Evolutionary conservation across 257 asterid genomes (phyloP).

Genomic region (Solanum neorickii): DNA sequence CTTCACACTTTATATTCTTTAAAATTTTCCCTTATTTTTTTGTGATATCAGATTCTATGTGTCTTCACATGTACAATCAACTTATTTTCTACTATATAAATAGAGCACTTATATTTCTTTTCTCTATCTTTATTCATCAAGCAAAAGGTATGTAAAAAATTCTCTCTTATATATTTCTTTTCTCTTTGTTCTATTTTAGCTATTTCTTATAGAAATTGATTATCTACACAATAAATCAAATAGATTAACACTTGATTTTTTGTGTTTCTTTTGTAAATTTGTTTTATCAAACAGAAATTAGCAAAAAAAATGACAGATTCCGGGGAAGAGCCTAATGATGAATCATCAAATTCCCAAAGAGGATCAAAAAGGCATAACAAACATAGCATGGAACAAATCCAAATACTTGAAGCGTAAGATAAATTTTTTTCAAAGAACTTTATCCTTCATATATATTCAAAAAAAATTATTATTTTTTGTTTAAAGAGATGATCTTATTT

Average conservation of each 20-base stretch:
- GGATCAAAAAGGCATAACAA: background rate
- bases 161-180: background rate
- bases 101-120: background rate
- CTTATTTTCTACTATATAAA: background rate
- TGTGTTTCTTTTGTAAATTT: background rate
- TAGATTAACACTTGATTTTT: background rate
- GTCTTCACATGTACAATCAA: background rate
- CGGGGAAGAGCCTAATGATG: background rate
- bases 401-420: background rate
- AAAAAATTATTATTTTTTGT: background rate
- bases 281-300: background rate
- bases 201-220: too few species aligned
- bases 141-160: background rate
- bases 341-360: background rate
- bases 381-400: background rate
- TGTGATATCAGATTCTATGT: background rate
- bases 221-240: background rate
- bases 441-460: background rate
- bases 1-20: background rate
- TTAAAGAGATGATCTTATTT: background rate
- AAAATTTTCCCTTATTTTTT: background rate
- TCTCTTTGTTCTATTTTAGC: background rate
- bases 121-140: background rate
- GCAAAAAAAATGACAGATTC: background rate
- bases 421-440: background rate